Base-by-base conservation (phyloP, 1,284 basidiomycete species). In the Irpex sp. region DNA sequence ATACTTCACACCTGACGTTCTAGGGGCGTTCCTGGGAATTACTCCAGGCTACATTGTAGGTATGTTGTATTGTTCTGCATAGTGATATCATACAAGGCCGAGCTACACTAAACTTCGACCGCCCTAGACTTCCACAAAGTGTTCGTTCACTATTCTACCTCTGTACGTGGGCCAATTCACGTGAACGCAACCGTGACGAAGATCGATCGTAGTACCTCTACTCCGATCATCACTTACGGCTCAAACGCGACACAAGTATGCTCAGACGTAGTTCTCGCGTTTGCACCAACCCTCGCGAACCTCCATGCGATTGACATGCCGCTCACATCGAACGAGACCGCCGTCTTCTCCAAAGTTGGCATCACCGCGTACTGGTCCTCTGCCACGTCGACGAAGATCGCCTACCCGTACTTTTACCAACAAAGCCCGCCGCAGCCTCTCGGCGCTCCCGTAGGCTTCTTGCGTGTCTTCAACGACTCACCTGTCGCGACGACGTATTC, bases 321-420 rank as follows among this genome's bases (percentile, higher is more conserved):
- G 2, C 43, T 66, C 11, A 27, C 65, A 6, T 44, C 65, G 20
- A 22, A 20, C 2, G 65, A 66, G 65, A 49, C 3, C 18, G n/a
- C 4, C 1, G 65, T 66, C 43, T 66, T 66, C 65, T 15, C 42
- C 43, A 49, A 49, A 15, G 44, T 54, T 1, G 65, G 6, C 20
- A 66, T 58, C 44, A 66, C 65, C 10, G 24, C 43, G 6, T 66
- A 66, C 65, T 66, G 65, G 65, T 66, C 65, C 6, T 49, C 44
- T 54, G 65, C 65, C 9, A 43, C 42, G 9, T 32, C 43, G 15
- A 38, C 27, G 10, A 58, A 49, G 24, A 66, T 66, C 27, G 2
- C 27, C 62, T 64, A 18, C 62, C 62, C 65, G 9, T 27, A 27
- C n/a, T 27, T 49, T 5, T 49, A 66, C 49, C 65, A 32, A 13